Evolutionary conservation across 257 asterid genomes (phyloP).

Genomic region (Primulina eburnea): DNA sequence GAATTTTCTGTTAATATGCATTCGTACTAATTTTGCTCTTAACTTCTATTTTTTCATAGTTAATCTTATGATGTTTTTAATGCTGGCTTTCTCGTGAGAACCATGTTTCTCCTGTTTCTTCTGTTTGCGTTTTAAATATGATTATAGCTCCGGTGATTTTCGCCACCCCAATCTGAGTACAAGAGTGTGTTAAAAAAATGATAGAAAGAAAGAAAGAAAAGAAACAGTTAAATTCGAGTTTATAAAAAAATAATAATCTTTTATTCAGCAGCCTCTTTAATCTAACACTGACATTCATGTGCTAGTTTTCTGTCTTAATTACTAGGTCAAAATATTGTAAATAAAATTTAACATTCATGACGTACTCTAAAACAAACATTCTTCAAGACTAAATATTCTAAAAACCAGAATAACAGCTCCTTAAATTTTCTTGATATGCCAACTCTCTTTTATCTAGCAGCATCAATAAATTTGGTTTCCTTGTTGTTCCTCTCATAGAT

Average conservation of each 20-base stretch:
- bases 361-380: not conserved
- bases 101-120: not conserved
- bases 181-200: no score
- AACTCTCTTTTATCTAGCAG: not conserved
- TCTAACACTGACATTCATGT: not conserved
- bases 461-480: not conserved
- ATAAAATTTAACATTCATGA: no score
- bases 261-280: not conserved
- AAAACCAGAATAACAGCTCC: not conserved
- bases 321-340: no score
- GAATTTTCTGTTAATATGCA: not conserved
- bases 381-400: not conserved
- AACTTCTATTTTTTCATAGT: no score
- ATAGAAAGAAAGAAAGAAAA: no score
- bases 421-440: not conserved
- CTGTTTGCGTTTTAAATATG: not conserved
- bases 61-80: no score
- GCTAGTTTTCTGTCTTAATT: not conserved
- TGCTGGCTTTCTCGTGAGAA: not conserved
- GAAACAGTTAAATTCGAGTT: no score
- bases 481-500: conserved; percentile 34
- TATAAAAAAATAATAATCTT: no score
- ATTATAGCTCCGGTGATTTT: not conserved
- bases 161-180: no score
- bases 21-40: no score